phyloP scores from a whole-genome alignment of 257 asterid genomes.

The Nicotiana paniculata region DNA sequence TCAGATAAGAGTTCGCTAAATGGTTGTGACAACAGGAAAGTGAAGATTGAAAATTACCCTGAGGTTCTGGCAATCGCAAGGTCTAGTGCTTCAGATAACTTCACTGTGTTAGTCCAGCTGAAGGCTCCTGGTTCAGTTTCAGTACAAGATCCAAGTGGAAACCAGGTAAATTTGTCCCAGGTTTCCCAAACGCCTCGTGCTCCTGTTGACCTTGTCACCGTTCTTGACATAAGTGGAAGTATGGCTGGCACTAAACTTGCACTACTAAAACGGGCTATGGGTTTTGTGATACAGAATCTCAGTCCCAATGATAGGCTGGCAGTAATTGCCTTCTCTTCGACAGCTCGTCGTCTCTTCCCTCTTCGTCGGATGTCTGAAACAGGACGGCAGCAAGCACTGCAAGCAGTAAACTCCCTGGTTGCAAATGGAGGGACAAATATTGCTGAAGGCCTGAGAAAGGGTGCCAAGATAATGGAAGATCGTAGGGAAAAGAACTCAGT shows the following conservation, averaged over 20 bases:
- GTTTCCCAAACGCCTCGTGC: slow-evolving; percentile 62
- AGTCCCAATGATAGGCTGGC: slow-evolving; percentile 88
- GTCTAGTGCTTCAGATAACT: slow-evolving; percentile 33
- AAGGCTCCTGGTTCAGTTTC: slow-evolving; percentile 79
- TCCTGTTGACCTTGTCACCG: slow-evolving; percentile 94
- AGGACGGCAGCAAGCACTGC: slow-evolving; percentile 90
- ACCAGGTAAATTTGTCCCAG: slow-evolving; percentile 24
- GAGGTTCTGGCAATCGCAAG: slow-evolving; percentile 61
- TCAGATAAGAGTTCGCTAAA: slow-evolving; percentile 18
- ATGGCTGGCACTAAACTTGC: slow-evolving; percentile 99
- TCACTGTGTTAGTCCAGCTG: slow-evolving; percentile 65
- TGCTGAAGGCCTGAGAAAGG: slow-evolving; percentile 94
- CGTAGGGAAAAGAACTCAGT: slow-evolving; percentile 76
- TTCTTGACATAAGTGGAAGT: slow-evolving; percentile 96
- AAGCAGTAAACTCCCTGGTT: slow-evolving; percentile 69
- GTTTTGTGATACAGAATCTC: slow-evolving; percentile 90
- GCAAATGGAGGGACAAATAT: slow-evolving; percentile 97
- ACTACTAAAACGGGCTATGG: slow-evolving; percentile 92
- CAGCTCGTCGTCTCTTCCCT: slow-evolving; percentile 88
- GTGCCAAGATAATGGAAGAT: slow-evolving; percentile 87
- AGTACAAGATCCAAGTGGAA: slow-evolving; percentile 25
- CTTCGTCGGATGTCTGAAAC: slow-evolving; percentile 84
- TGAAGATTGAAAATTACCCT: slow-evolving; percentile 53
- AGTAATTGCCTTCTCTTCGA: slow-evolving; percentile 93
- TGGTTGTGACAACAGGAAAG: slow-evolving; percentile 30